Base-by-base conservation (phyloP, 176 grass and related monocot genomes). In the Rhynchospora tenuis region DNA sequence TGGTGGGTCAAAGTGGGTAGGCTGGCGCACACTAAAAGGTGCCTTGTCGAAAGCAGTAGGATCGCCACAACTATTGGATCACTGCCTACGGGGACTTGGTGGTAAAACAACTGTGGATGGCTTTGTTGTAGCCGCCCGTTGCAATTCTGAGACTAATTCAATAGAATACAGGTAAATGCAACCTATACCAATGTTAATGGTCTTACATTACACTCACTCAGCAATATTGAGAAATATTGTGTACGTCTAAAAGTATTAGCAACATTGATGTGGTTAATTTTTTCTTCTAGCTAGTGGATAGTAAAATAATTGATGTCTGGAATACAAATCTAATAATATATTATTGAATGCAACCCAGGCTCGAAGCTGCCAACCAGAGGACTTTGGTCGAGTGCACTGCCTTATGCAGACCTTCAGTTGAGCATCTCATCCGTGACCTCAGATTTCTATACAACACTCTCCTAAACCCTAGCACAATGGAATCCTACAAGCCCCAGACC, bases 121-220 rank as follows among this genome's bases (percentile, higher is more conserved):
- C 76, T 84, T 81, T 22, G 62, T 90, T 16, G 64, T 99, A 65
- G 88, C 84, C 71, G 88, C 81, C 82, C 91, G 89, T 73, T 92
- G 85, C 88, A 99, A 99, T 86, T 85, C 80, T 20, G 88, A 92
- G 54, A 92, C 86, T 5, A 93, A 84, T 52, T 73, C 93, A 83
- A 80, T 99, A n/a, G 96, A 99, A 84, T 99, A 93, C 86, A 95
- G 93, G 96, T 99, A 46, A 75, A 56, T 76, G 73, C 5, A 55
- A 9, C 6, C 14, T 54, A 54, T 14, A 71, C 19, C 42, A 71
- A 46, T 22, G 44, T 16, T 44, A 71, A 71, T 46, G 7, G 9
- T 65, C 11, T 65, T 28, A 51, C 4, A 1, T 8, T 51, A 51
- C 11, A 12, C 11, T 63, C 10, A 29, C 10, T 26, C 23, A 64